Evolutionary conservation across 2,329 filamentous ascomycete species (phyloP).

Genomic region (Bretziella fagacearum): DNA sequence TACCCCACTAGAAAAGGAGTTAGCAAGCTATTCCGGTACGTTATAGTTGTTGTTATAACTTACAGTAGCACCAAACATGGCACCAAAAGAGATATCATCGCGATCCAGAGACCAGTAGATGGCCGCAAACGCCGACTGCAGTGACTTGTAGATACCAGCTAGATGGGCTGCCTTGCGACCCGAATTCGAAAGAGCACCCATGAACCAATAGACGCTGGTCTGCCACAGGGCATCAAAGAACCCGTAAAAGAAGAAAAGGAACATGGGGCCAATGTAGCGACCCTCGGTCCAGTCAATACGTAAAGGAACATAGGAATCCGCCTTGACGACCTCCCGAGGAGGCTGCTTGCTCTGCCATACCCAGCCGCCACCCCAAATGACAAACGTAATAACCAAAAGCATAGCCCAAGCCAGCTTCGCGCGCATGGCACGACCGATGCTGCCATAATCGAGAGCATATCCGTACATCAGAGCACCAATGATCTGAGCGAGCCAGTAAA

Average conservation of each 20-base stretch:
- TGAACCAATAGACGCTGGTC: slow-evolving; percentile 82
- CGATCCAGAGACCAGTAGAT: slow-evolving; percentile 58
- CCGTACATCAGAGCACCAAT: slow-evolving; percentile 59
- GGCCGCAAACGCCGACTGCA: slow-evolving; percentile 74
- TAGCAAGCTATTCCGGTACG: background rate
- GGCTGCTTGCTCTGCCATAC: slow-evolving; percentile 52
- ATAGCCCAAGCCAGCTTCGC: slow-evolving; percentile 46
- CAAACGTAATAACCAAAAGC: slow-evolving; percentile 55
- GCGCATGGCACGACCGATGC: slow-evolving; percentile 44
- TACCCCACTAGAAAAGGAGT: slow-evolving; percentile 45
- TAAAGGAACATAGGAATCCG: slow-evolving; percentile 16
- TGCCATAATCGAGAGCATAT: slow-evolving; percentile 45
- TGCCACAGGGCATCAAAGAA: slow-evolving; percentile 86
- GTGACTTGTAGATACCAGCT: slow-evolving; percentile 69
- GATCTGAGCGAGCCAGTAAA: slow-evolving; percentile 72
- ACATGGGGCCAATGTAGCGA: slow-evolving; percentile 63
- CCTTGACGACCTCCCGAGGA: slow-evolving; percentile 26
- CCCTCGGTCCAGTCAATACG: slow-evolving; percentile 46
- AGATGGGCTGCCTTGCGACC: slow-evolving; percentile 83
- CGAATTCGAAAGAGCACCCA: slow-evolving; percentile 87
- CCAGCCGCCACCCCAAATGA: slow-evolving; percentile 69
- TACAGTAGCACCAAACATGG: slow-evolving; percentile 45
- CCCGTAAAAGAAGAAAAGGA: slow-evolving; percentile 80
- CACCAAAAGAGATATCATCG: slow-evolving; percentile 44
- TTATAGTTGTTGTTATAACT: slow-evolving; percentile 17